Conservation (phyloP, 192 early-diverging fungal species). For the Jimgerdemannia lactiflua region DNA sequence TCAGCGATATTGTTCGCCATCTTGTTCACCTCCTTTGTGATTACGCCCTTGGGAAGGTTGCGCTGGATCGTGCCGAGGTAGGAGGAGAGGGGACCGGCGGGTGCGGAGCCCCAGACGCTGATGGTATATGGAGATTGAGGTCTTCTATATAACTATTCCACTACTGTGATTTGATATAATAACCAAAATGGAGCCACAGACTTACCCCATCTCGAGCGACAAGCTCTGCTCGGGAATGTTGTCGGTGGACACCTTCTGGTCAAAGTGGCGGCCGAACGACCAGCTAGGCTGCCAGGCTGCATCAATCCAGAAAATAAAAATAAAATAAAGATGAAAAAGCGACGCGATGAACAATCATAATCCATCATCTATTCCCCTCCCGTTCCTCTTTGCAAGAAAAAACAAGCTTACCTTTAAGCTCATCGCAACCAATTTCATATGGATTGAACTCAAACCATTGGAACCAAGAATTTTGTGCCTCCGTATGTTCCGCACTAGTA, state of each 20-base stretch:
- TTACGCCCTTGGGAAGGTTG: background rate
- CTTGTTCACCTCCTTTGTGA: background rate
- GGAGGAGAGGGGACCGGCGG: background rate
- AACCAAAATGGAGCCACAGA: background rate
- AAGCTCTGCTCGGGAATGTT: slow-evolving; percentile 68
- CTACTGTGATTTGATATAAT: background rate
- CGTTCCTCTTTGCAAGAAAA: too few species aligned
- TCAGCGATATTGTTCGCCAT: background rate
- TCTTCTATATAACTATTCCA: too few species aligned
- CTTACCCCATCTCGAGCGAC: slow-evolving; percentile 61
- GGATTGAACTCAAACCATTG: slow-evolving; percentile 79
- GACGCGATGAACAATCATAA: slow-evolving; percentile 27
- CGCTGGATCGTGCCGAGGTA: background rate
- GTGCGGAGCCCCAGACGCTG: background rate
- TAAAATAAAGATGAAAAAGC: too few species aligned
- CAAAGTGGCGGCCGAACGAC: slow-evolving; percentile 74
- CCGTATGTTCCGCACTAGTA: slow-evolving; percentile 19
- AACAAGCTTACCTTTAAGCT: slow-evolving; percentile 26
- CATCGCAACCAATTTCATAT: slow-evolving; percentile 69
- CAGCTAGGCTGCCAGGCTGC: slow-evolving; percentile 72
- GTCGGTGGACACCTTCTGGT: slow-evolving; percentile 51
- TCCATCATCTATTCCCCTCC: slow-evolving; percentile 9
- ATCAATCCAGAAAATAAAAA: background rate
- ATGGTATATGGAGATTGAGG: background rate
- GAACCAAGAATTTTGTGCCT: slow-evolving; percentile 37